These are phyloP conservation scores for Lasiosphaeriaceae sp. DNA, from an alignment of 495 filamentous ascomycete species.

Conservation along the genomic window DNA sequence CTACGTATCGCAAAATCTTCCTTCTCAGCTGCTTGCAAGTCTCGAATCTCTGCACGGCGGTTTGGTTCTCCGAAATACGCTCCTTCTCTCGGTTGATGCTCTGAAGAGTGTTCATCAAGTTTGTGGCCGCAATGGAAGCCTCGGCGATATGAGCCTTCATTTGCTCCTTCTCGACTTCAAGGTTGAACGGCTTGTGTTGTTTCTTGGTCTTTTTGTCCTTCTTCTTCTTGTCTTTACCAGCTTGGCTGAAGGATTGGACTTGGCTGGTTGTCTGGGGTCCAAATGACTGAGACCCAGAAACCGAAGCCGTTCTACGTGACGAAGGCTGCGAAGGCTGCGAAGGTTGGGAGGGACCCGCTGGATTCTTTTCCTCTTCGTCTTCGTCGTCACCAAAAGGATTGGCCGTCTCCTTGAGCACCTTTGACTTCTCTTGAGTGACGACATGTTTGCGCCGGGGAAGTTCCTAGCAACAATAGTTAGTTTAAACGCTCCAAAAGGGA, in stretches of 20 bases:
- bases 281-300: conserved; percentile 5
- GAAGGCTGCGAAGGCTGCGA: conserved; percentile 14
- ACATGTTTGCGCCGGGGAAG: conserved; percentile 51
- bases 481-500: not conserved
- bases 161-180: conserved; percentile 81
- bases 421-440: conserved; percentile 68
- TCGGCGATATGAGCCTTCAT: conserved; percentile 81
- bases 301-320: conserved; percentile 25
- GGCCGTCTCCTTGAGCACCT: conserved; percentile 74
- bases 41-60: conserved; percentile 75
- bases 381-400: conserved; percentile 61
- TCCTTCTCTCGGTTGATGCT: conserved; percentile 87
- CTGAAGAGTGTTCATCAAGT: conserved; percentile 83
- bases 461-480: conserved; percentile 32
- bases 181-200: conserved; percentile 64
- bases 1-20: conserved; percentile 78
- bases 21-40: conserved; percentile 78
- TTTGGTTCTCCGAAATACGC: conserved; percentile 78
- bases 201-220: conserved; percentile 50
- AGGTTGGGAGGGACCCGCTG: conserved; percentile 4
- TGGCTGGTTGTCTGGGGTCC: conserved; percentile 19
- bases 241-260: conserved; percentile 31
- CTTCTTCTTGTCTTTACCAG: conserved; percentile 44
- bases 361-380: conserved; percentile 38
- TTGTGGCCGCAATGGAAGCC: conserved; percentile 82